Evolutionary conservation across 176 grass and related monocot genomes (phyloP).

Genomic region (Paspalum notatum): DNA sequence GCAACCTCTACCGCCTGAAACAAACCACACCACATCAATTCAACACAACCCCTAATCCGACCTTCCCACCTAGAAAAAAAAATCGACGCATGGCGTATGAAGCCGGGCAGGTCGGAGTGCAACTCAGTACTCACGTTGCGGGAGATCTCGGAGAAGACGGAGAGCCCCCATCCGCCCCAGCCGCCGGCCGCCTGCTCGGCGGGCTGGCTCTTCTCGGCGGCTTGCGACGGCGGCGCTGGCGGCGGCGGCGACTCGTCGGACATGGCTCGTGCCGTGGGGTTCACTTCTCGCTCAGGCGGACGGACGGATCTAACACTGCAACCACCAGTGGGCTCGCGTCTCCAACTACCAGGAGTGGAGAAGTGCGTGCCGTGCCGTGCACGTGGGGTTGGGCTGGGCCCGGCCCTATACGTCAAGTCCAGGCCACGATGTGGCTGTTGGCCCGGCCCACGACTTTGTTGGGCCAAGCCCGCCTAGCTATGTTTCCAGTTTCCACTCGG

Average conservation of each 20-base stretch:
- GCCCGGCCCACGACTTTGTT: neutral
- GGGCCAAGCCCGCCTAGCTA: neutral
- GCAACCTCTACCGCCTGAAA: slow-evolving; percentile 86
- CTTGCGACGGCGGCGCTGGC: slow-evolving; percentile 11
- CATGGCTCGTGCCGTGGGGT: slow-evolving; percentile 52
- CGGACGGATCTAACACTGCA: slow-evolving; percentile 55
- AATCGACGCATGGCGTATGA: neutral
- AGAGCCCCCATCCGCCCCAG: slow-evolving; percentile 93
- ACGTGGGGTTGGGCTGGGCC: slow-evolving; percentile 9
- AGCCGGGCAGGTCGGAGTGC: slow-evolving; percentile 25
- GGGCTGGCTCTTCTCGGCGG: slow-evolving; percentile 24
- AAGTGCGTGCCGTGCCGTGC: slow-evolving; percentile 15
- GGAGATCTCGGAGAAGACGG: slow-evolving; percentile 95
- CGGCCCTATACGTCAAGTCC: neutral
- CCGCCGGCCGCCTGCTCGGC: slow-evolving; percentile 48
- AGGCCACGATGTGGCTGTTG: neutral
- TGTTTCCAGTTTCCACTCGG: neutral
- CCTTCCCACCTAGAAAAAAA: neutral
- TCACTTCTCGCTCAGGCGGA: slow-evolving; percentile 15
- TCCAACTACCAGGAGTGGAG: neutral
- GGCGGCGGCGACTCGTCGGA: slow-evolving; percentile 45
- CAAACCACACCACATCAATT: slow-evolving; percentile 27
- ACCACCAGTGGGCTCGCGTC: slow-evolving; percentile 38
- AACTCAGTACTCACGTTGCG: slow-evolving; percentile 67
- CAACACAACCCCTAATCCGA: slow-evolving; percentile 41